phyloP scores from a whole-genome alignment of 2,329 filamentous ascomycete species.

The Leptodontidium sp. region DNA sequence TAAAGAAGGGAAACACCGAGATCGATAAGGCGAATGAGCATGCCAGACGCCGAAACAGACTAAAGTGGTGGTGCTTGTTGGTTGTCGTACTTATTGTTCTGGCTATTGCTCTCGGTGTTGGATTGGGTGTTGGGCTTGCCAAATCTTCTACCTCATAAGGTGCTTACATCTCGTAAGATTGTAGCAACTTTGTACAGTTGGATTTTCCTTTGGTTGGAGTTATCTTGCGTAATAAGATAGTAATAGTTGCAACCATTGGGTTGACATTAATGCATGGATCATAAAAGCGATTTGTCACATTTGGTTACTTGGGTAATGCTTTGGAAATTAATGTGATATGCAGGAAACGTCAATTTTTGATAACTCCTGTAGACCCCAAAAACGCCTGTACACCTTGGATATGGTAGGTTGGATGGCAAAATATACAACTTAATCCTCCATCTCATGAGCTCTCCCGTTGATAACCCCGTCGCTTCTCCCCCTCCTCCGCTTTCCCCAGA shows the following conservation, averaged over 20 bases:
- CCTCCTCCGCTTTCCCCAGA: slow-evolving; percentile 53
- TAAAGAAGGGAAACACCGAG: slow-evolving; percentile 74
- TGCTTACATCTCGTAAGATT: neutral
- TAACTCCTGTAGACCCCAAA: neutral
- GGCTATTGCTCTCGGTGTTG: slow-evolving; percentile 62
- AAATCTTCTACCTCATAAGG: slow-evolving; percentile 29
- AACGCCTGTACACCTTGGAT: slow-evolving; percentile 23
- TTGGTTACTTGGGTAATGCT: neutral
- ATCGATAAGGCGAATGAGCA: slow-evolving; percentile 73
- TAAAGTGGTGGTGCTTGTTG: slow-evolving; percentile 83
- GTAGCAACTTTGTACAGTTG: slow-evolving; percentile 11
- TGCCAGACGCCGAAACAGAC: slow-evolving; percentile 72
- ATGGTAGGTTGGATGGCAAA: neutral
- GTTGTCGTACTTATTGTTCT: slow-evolving; percentile 67
- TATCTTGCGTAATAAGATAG: slow-evolving; percentile 5
- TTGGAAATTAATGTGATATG: neutral
- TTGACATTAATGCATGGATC: slow-evolving; percentile 24
- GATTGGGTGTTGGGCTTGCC: slow-evolving; percentile 48
- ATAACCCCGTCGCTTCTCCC: slow-evolving; percentile 48
- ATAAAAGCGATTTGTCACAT: neutral
- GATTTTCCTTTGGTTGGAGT: slow-evolving; percentile 16
- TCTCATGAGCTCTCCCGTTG: slow-evolving; percentile 44
- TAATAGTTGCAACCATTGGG: slow-evolving; percentile 14
- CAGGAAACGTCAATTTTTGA: neutral
- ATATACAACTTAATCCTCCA: slow-evolving; percentile 41